These are phyloP conservation scores for Marasmius fiardii DNA, from an alignment of 1,284 basidiomycete species.

Conservation along the genomic window DNA sequence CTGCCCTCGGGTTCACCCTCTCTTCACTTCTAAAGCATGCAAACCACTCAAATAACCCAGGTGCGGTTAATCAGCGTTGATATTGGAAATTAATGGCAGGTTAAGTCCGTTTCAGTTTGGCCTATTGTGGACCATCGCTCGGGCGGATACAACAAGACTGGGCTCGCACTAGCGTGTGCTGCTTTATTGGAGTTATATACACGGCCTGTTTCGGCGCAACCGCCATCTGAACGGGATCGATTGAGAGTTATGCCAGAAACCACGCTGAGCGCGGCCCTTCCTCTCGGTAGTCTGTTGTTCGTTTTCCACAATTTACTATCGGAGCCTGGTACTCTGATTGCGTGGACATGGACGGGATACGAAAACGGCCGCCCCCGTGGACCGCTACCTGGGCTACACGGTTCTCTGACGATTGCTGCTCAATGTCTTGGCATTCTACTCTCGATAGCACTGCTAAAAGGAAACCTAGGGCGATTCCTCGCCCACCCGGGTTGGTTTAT, in stretches of 20 bases:
- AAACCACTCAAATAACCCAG: conserved; percentile 80
- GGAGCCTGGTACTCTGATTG: conserved; percentile 81
- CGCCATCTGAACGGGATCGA: conserved; percentile 14
- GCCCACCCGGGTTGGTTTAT: conserved; percentile 48
- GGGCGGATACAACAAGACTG: conserved; percentile 73
- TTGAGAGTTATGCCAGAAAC: conserved; percentile 2
- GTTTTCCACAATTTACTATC: conserved; percentile 76
- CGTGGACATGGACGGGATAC: conserved; percentile 92
- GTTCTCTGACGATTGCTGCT: conserved; percentile 65
- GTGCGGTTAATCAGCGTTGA: conserved; percentile 32
- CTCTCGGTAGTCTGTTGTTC: conserved; percentile 76
- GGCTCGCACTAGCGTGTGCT: conserved; percentile 50
- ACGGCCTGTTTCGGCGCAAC: conserved; percentile 28
- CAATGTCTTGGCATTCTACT: conserved; percentile 57
- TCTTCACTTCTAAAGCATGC: conserved; percentile 75
- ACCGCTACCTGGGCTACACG: conserved; percentile 75
- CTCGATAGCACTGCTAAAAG: conserved; percentile 23
- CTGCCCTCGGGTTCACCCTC: conserved; percentile 64
- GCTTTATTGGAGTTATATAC: conserved; percentile 45
- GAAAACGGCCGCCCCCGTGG: conserved; percentile 57
- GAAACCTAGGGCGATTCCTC: conserved; percentile 23
- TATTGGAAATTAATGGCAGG: not conserved
- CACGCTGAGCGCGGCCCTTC: conserved; percentile 45
- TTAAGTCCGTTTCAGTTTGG: conserved; percentile 57
- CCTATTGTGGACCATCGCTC: conserved; percentile 67